These are phyloP conservation scores for Sporisorium iseilematis-ciliati DNA, from an alignment of 1,284 basidiomycete species.

Conservation along the genomic window DNA sequence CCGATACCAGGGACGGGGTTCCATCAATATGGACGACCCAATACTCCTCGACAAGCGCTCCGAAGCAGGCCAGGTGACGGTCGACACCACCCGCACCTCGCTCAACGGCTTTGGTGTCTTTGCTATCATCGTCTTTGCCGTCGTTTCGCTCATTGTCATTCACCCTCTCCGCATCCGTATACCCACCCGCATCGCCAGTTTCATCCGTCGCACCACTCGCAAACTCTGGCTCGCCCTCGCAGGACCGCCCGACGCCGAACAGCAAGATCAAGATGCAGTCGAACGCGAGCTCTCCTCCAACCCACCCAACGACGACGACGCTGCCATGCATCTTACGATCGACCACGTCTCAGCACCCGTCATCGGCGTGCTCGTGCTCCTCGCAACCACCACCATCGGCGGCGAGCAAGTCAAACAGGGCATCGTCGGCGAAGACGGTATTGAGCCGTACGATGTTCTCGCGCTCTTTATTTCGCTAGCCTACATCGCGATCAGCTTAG, in stretches of 20 bases:
- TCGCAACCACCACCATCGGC: slow-evolving; percentile 81
- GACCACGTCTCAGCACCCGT: slow-evolving; percentile 74
- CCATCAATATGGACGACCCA: slow-evolving; percentile 17
- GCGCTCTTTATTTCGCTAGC: slow-evolving; percentile 91
- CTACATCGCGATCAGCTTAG: slow-evolving; percentile 92
- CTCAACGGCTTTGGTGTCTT: slow-evolving; percentile 68
- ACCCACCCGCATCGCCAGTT: slow-evolving; percentile 31
- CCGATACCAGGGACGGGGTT: background rate
- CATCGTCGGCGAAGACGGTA: slow-evolving; percentile 77
- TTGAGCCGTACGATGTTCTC: slow-evolving; percentile 92
- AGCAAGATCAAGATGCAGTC: slow-evolving; percentile 34
- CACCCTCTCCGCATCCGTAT: slow-evolving; percentile 58
- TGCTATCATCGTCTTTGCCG: slow-evolving; percentile 65
- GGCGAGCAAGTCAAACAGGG: slow-evolving; percentile 78
- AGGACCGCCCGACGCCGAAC: slow-evolving; percentile 21
- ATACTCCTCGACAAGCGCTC: slow-evolving; percentile 22
- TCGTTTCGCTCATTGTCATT: slow-evolving; percentile 65
- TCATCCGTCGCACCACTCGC: slow-evolving; percentile 6
- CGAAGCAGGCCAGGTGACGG: slow-evolving; percentile 16
- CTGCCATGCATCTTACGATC: slow-evolving; percentile 38
- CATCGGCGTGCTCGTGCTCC: slow-evolving; percentile 81
- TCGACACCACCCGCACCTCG: slow-evolving; percentile 47
- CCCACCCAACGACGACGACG: background rate
- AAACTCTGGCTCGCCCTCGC: slow-evolving; percentile 31
- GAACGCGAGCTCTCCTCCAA: slow-evolving; percentile 16